A percentile compares a stretch with the other conserved stretches of the same genome.
Conservation (phyloP, 2,329 filamentous ascomycete genomes). For the Fusarium verticillioides region DNA sequence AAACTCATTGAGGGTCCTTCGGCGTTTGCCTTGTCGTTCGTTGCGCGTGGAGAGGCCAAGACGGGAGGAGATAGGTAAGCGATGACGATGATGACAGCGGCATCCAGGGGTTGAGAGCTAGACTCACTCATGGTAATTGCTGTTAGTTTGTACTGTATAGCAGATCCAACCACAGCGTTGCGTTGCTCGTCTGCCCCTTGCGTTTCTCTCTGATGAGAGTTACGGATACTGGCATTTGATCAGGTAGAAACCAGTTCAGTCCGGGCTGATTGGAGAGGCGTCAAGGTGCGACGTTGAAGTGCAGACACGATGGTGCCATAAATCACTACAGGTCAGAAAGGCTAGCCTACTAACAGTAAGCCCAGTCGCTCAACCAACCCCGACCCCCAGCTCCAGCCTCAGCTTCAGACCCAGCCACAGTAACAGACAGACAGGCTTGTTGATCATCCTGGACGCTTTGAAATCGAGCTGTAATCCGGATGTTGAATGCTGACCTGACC, state of each 20-base stretch:
- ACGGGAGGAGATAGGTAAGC: conserved; percentile 31
- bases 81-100: conserved; percentile 37
- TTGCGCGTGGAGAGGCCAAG: conserved; percentile 25
- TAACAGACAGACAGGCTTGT: not conserved
- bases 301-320: conserved; percentile 28
- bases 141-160: not conserved
- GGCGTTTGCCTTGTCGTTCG: conserved; percentile 17
- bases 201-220: not conserved
- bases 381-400: conserved; percentile 20
- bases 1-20: not conserved
- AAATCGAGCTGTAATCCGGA: not conserved
- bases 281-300: conserved; percentile 20
- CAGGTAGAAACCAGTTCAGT: not conserved
- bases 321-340: conserved; percentile 1
- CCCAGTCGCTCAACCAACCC: not conserved
- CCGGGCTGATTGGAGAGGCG: conserved; percentile 28
- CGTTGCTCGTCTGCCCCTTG: not conserved
- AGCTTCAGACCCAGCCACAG: conserved; percentile 9
- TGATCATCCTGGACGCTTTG: not conserved
- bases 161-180: conserved; percentile 3
- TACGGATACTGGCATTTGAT: not conserved
- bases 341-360: not conserved
- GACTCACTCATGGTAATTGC: too few species aligned
- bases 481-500: not conserved
- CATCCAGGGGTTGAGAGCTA: conserved; percentile 20